Percentiles rank a stretch among this genome's conserved stretches.
Evolutionary conservation across 495 filamentous ascomycete species (phyloP).

Genomic region (Bacidia gigantensis): DNA sequence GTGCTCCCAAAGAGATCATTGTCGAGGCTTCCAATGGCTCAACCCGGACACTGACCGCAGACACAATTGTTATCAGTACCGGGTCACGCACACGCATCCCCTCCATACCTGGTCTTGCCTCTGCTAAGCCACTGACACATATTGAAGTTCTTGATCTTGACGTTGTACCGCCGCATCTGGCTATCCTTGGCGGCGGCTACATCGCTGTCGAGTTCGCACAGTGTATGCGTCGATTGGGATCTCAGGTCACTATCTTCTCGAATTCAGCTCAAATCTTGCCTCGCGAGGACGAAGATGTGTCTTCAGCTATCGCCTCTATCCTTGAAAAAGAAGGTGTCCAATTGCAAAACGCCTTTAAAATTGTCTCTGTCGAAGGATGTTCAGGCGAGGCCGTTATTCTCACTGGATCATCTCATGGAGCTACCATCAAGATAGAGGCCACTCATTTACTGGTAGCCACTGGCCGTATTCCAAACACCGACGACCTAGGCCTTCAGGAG

Average conservation of each 20-base stretch:
- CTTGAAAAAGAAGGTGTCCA: background rate
- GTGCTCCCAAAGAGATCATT: background rate
- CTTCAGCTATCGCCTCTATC: background rate
- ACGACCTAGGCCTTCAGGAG: background rate
- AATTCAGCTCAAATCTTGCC: background rate
- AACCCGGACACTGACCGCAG: background rate
- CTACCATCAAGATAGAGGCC: background rate
- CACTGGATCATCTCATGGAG: background rate
- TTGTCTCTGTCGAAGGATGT: background rate
- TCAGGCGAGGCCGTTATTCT: background rate
- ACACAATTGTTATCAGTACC: background rate
- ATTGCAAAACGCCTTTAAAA: background rate
- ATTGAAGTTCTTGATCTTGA: background rate
- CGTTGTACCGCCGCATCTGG: background rate
- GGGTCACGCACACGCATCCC: background rate
- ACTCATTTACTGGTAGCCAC: background rate
- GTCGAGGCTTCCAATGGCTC: background rate
- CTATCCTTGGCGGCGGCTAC: background rate
- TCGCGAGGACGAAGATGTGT: background rate
- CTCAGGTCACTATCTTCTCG: background rate
- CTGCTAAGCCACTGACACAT: background rate
- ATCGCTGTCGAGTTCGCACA: background rate
- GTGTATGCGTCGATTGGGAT: background rate
- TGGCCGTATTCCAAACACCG: background rate
- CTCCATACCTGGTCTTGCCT: background rate